Base-by-base conservation (phyloP, 345 rosid genomes). In the Bretschneidera sinensis region DNA sequence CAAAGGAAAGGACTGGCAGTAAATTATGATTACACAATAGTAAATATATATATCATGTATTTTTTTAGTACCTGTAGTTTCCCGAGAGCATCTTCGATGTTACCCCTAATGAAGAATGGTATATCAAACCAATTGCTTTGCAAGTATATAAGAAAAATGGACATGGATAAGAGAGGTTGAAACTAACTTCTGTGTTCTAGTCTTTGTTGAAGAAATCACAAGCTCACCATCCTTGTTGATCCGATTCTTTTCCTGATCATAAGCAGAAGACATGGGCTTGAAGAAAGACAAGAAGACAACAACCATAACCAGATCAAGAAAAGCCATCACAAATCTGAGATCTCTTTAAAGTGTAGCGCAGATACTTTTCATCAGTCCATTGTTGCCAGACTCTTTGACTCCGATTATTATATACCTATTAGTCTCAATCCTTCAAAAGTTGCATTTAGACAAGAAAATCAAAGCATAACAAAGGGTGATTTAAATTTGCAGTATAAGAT, bases 211-310 rank as follows among this genome's bases (percentile, higher is more conserved):
- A 59, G 97, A 86, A 67, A 95, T 76, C 76, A 95, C 99, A 43
- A 95, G 78, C 67, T 95, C 96, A 21, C 99, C 96, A n/a, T 95
- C 97, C 78, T 81, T 86, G 83, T 95, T 91, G 62, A 95, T 91
- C 55, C 97, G 76, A 67, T 91, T 95, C 83, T 91, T 95, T 78
- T 95, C 97, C 96, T 95, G 80, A 67, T 69, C 17, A 74, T 31
- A 67, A 21, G 58, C 49, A 55, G 39, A 57, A 43, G 20, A 21
- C 10, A 21, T 20, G 50, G 22, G 23, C 63, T 45, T 35, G 52
- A 5, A 48, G 21, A 62, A 59, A 53, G 39, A 59, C 24, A 51
- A 69, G 39, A 21, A 24, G 19, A 43, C 19, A 24, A 28, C 33
- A 28, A 28, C 33, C 8, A 8, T 2, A 28, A 2, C 33, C 33